These are phyloP conservation scores for Debaryomycetaceae sp. DNA, from an alignment of 1,139 yeast genomes.

Conservation along the genomic window DNA sequence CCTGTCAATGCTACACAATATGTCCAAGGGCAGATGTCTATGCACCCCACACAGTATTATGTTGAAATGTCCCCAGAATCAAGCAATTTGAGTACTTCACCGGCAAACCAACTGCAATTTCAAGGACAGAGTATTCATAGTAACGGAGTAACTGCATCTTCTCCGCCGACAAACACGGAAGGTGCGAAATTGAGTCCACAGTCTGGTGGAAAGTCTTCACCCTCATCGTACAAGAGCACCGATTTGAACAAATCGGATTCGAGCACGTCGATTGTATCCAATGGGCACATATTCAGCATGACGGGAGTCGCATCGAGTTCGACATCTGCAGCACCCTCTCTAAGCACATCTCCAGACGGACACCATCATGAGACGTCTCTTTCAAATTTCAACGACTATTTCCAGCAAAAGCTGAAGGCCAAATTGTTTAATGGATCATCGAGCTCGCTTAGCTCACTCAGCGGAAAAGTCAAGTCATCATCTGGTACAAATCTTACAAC, in stretches of 20 bases:
- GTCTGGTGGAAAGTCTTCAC: background rate
- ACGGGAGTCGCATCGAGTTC: constrained; percentile 3
- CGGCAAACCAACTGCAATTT: constrained; percentile 15
- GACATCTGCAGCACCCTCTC: constrained; percentile 24
- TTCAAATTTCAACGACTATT: constrained; percentile 4
- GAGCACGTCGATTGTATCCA: constrained; percentile 1
- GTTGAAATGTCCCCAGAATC: constrained; percentile 1
- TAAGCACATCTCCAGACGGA: constrained; percentile 44
- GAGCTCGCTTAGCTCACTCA: background rate
- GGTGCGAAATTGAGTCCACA: background rate
- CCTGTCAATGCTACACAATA: background rate
- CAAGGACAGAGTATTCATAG: constrained; percentile 2
- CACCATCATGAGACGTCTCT: background rate
- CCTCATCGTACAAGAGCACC: background rate
- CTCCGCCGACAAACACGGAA: constrained; percentile 2
- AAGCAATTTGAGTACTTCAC: constrained; percentile 16
- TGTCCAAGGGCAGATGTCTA: background rate
- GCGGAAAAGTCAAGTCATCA: constrained; percentile 12
- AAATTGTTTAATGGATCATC: constrained; percentile 23
- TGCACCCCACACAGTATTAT: background rate
- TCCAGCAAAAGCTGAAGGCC: constrained; percentile 14
- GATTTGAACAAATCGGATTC: background rate
- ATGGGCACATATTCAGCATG: background rate
- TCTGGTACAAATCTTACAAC: constrained; percentile 6
- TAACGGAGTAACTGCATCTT: constrained; percentile 4